Evolutionary conservation across 140 eudicot genomes (phyloP), one percentile per base, ranked within the genome.

Genomic region (Stevia rebaudiana): DNA sequence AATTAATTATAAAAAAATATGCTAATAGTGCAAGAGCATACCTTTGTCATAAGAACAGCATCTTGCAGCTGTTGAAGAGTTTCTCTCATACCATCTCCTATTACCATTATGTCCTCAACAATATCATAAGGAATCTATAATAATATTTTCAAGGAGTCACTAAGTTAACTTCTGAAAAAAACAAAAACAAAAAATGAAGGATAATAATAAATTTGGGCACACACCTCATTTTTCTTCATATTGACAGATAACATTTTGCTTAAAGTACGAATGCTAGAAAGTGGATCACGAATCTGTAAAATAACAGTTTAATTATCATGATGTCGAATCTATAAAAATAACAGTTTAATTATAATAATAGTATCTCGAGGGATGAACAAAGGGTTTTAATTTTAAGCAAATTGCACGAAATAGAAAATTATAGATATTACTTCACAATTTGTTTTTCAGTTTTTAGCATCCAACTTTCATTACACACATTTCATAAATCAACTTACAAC

Each of bases 21-120:
- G 31, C 6, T 16, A 51, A 1, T 3, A 30, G 11, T 19, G 57
- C 42, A 30, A 68, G 56, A 69, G 70, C 56, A 67, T 43, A 92
- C 99, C 99, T 94, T 94, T 50, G 99, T 94, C 78, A 94, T 53
- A 77, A 79, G 82, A 57, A 88, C 95, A 62, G 95, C 99, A 65
- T 94, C 95, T 81, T 88, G 99, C 63, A 94, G 86, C 80, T 85
- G 86, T 70, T 83, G 94, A 77, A 94, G 88, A 18, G 88, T 88
- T 54, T 83, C 95, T 79, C 74, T 67, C 75, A 94, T 83, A 18
- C 67, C 80, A 74, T 94, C 95, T 47, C 94, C 90, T 78, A 85
- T 84, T 21, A 78, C 94, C 76, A 83, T 51, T 37, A 94, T 85
- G 68, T 94, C 99, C 78, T 94, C 90, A 46, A 81, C 86, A 17